Base-by-base conservation (phyloP, 495 filamentous ascomycete species). In the Podospora anserina region DNA sequence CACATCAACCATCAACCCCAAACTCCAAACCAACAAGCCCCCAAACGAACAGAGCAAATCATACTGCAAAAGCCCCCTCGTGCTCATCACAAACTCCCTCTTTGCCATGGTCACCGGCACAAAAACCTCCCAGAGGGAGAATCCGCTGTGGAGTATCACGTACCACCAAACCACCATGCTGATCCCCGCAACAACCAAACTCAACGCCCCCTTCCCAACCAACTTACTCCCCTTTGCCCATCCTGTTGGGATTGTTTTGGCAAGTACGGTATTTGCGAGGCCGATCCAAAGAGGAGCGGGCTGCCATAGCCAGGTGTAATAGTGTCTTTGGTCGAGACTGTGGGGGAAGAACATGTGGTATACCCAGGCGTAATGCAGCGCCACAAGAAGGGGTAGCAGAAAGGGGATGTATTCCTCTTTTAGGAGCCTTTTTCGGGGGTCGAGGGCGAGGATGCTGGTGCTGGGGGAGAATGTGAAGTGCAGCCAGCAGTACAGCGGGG, bases 11-110 rank as follows among this genome's bases (percentile, higher is more conserved):
- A 58, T 20, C 23, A 58, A 58, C n/a, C 55, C 55, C 20, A 26
- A 19, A 9, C 7, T 19, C 55, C 55, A 58, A 15, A 26, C 55
- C 55, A 58, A 20, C n/a, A 19, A 20, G 2, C 55, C 55, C 23
- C 55, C 55, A 58, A 58, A 58, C 55, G 55, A 58, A 58, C n/a
- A 58, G 5, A 58, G 55, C 19, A 58, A 26, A 26, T 58, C 55
- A 58, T 20, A 58, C 55, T 58, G 55, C n/a, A 58, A 26, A 58
- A 26, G 20, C 55, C n/a, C 23, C 55, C 55, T 58, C 5, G 1
- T n/a, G 23, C 4, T 7, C 11, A 58, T 2, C n/a, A 7, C 55
- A 5, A 20, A 58, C 13, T 58, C 55, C 15, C 6, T 58, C 55
- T 58, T 18, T 5, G 3, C n/a, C 15, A 19, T 18, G 18, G 18